Evolutionary conservation across 78 protist genomes (phyloP).

Genomic region (Pelomyxa schiedti): DNA sequence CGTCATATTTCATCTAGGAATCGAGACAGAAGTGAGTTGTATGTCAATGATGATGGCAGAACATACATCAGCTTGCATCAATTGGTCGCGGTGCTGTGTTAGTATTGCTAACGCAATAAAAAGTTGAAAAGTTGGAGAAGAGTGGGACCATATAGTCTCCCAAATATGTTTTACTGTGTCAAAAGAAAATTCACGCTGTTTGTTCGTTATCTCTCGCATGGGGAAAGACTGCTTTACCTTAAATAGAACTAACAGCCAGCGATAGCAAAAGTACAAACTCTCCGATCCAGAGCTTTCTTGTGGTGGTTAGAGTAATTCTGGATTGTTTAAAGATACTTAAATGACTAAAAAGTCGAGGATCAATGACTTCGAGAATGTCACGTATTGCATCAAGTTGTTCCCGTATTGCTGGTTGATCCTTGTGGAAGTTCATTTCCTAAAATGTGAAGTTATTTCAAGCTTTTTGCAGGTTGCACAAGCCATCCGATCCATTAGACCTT

Average conservation of each 20-base stretch:
- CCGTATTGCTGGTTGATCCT: slow-evolving; percentile 8
- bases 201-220: no score
- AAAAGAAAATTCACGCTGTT: slow-evolving; percentile 18
- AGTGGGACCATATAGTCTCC: slow-evolving; percentile 6
- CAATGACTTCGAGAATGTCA: neutral
- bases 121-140: neutral
- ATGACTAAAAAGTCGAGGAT: neutral
- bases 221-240: no score
- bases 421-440: slow-evolving; percentile 1
- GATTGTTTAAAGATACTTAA: neutral
- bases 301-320: neutral
- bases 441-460: neutral
- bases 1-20: no score
- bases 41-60: no score
- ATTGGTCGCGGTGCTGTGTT: neutral
- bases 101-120: neutral
- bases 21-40: no score
- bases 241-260: slow-evolving; percentile 36
- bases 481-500: neutral
- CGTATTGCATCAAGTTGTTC: neutral
- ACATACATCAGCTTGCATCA: no score
- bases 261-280: slow-evolving; percentile 25
- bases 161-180: slow-evolving; percentile 1
- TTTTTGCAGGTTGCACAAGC: neutral
- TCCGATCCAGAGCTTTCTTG: neutral